Base-by-base conservation (phyloP, 768 basidiomycete species). In the Xerocomus brunneocitrinus region DNA sequence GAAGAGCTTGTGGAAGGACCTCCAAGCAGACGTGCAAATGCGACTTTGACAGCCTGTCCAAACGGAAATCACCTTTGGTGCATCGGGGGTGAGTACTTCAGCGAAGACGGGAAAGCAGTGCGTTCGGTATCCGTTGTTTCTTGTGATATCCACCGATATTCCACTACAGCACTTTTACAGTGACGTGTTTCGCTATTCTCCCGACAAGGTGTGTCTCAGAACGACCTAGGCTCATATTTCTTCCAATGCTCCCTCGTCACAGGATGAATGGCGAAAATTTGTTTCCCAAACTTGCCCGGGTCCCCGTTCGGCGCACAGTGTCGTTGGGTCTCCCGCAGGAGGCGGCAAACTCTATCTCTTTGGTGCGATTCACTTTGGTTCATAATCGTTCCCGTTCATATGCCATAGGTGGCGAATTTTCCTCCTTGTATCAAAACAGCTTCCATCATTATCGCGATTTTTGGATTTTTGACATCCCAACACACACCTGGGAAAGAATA, bases 371-470 rank as follows among this genome's bases (percentile, higher is more conserved):
- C 40, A 25, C 24, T 27, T 14, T 14, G 30, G 32, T 6, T 19
- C 1, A 16, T 39, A 14, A 16, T 27, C 25, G 1, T n/a, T 5
- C 28, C 14, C 12, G 3, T 24, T 32, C 36, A 25, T 1, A 35
- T 14, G 28, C 14, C 24, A 27, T 54, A 85, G 85, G 89, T 27
- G 91, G 93, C 12, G 93, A 95, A 67, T 95, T 89, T 61, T 91
- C 90, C 0, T 89, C 87, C 1, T 66, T 91, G 6, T 77, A 88
- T 58, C 91, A 94, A 67, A 92, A 82, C 32, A 82, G 81, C 0
- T 91, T 94, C 67, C 89, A 91, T 56, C 91, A 94, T 60, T 95
- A 91, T 63, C 81, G 89, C 42, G 90, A 94, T 63, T 85, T 95
- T 63, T 94, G 94, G 88, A 79, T 79, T 44, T 95, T 95, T 63